These are phyloP conservation scores for Globisporangium echinulatum DNA, from an alignment of 352 stramenopile genomes.

Conservation along the genomic window DNA sequence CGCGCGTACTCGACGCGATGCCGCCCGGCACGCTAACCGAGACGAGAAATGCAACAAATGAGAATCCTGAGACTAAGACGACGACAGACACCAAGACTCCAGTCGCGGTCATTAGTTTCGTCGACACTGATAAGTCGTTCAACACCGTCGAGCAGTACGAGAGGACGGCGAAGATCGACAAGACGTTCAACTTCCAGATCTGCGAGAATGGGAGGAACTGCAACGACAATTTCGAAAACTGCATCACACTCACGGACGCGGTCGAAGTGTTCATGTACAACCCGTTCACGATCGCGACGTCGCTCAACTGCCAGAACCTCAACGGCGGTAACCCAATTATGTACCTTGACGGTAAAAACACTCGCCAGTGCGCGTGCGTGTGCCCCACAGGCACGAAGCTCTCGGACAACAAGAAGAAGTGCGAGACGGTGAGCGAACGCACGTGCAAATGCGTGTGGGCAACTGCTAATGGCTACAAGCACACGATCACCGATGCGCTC, in stretches of 20 bases:
- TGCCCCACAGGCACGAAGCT: slow-evolving; percentile 35
- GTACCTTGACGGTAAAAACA: slow-evolving; percentile 26
- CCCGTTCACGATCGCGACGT: slow-evolving; percentile 40
- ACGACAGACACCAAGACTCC: background rate
- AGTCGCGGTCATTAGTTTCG: slow-evolving; percentile 14
- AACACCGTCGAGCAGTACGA: slow-evolving; percentile 11
- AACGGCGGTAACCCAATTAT: slow-evolving; percentile 31
- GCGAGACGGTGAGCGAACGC: slow-evolving; percentile 19
- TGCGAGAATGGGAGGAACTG: slow-evolving; percentile 22
- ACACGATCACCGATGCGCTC: slow-evolving; percentile 7
- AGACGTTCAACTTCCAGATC: slow-evolving; percentile 17
- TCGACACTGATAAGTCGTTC: slow-evolving; percentile 9
- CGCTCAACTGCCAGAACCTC: slow-evolving; percentile 30
- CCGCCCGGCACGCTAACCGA: background rate
- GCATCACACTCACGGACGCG: slow-evolving; percentile 25
- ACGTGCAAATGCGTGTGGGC: slow-evolving; percentile 38
- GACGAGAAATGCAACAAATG: background rate
- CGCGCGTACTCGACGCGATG: slow-evolving; percentile 5
- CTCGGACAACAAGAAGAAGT: slow-evolving; percentile 16
- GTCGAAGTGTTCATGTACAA: slow-evolving; percentile 67
- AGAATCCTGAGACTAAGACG: background rate
- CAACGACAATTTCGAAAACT: slow-evolving; percentile 18
- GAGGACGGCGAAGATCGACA: slow-evolving; percentile 8
- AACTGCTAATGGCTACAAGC: slow-evolving; percentile 14
- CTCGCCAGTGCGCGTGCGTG: slow-evolving; percentile 43